Percentiles rank a stretch among this genome's conserved stretches.
These are phyloP conservation scores for Saccharomycopsis olivae DNA, from an alignment of 805 yeast species.

Conservation along the genomic window DNA sequence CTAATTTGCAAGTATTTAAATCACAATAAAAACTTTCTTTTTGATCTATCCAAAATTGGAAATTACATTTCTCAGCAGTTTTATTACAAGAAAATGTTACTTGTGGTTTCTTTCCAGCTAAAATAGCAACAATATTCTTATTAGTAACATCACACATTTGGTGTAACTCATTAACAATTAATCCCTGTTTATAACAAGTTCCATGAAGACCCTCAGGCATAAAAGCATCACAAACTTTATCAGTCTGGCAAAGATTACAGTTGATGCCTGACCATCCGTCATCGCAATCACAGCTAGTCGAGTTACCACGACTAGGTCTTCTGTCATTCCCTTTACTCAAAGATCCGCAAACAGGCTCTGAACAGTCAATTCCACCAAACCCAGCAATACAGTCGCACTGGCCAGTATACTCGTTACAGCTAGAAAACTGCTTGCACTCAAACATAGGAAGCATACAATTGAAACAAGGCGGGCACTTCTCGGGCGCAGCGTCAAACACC, in stretches of 20 bases:
- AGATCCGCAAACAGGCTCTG: constrained; percentile 80
- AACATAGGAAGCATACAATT: constrained; percentile 90
- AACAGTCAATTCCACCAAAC: constrained; percentile 89
- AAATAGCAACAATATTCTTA: constrained; percentile 68
- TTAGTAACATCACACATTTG: constrained; percentile 95
- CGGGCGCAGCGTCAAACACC: too few species aligned
- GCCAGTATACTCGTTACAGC: constrained; percentile 83
- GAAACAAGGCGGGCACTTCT: constrained; percentile 81
- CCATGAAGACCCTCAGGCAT: constrained; percentile 83
- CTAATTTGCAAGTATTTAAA: constrained; percentile 58
- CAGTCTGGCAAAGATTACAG: constrained; percentile 74
- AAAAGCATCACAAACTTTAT: constrained; percentile 71
- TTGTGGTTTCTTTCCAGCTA: constrained; percentile 77
- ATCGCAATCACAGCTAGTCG: constrained; percentile 53
- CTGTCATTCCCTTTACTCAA: constrained; percentile 45
- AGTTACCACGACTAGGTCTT: constrained; percentile 47
- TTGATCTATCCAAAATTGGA: constrained; percentile 94
- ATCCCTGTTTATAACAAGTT: constrained; percentile 81
- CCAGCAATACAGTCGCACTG: constrained; percentile 89
- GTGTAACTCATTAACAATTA: constrained; percentile 66
- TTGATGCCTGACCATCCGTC: constrained; percentile 92
- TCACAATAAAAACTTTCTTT: constrained; percentile 87
- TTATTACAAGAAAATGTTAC: constrained; percentile 85
- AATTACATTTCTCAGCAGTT: constrained; percentile 57
- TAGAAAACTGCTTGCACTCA: constrained; percentile 80